Conservation (phyloP, 108 stramenopile genomes). For the Fragilariopsis cylindrus region DNA sequence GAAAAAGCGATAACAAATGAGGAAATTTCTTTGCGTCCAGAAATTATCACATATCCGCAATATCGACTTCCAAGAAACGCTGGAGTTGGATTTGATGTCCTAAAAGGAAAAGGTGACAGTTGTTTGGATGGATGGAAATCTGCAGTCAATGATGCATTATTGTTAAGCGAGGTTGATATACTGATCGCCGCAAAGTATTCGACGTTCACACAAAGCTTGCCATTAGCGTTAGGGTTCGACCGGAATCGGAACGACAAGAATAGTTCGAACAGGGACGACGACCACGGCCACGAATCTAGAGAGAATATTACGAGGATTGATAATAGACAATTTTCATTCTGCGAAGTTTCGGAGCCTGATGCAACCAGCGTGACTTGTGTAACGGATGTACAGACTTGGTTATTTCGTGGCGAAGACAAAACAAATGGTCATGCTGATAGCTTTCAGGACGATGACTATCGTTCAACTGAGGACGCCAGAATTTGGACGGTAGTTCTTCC, state of each 20-base stretch:
- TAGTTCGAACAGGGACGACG: conserved; percentile 13
- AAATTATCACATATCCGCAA: conserved; percentile 25
- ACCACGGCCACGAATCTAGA: not conserved
- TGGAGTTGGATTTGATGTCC: conserved; percentile 40
- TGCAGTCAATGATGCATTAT: conserved; percentile 40
- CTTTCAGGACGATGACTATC: not conserved
- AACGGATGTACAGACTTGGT: conserved; percentile 37
- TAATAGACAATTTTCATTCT: conserved; percentile 22
- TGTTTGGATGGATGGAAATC: conserved; percentile 48
- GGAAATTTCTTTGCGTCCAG: not conserved
- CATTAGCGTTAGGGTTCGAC: conserved; percentile 46
- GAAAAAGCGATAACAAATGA: conserved; percentile 21
- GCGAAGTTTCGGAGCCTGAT: conserved; percentile 43
- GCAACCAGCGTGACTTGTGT: conserved; percentile 36
- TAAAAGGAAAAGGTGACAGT: conserved; percentile 26
- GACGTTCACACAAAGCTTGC: conserved; percentile 53
- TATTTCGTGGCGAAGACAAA: conserved; percentile 35
- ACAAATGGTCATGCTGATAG: not conserved
- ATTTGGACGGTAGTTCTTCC: no score
- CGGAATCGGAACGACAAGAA: conserved; percentile 1
- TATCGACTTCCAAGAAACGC: conserved; percentile 27
- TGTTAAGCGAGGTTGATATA: conserved; percentile 49
- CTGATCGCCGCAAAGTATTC: conserved; percentile 44
- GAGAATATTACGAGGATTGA: not conserved
- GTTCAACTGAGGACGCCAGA: not conserved